A percentile compares a stretch with the other conserved stretches of the same genome.
Evolutionary conservation across 23 red algal species (phyloP).

Genomic region (Gracilariopsis chorda): DNA sequence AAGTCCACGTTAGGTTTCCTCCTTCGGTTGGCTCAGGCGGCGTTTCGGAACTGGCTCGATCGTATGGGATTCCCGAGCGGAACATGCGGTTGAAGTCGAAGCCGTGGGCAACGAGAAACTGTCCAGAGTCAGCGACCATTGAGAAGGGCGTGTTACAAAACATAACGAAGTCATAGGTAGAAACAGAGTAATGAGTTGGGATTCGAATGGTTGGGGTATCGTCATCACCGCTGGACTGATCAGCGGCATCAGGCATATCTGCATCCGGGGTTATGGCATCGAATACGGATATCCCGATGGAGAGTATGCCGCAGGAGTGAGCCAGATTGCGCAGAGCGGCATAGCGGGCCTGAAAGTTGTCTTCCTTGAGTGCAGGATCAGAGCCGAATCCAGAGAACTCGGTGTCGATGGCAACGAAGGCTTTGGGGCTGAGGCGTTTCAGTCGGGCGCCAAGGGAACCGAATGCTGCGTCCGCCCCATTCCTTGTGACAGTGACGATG

Average conservation of each 20-base stretch:
- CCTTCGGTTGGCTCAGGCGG: neutral
- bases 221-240: neutral
- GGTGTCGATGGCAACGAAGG: slow-evolving; percentile 86
- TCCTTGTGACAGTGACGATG: slow-evolving; percentile 63
- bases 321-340: slow-evolving; percentile 50
- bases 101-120: slow-evolving; percentile 77
- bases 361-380: slow-evolving; percentile 23
- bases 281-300: slow-evolving; percentile 78
- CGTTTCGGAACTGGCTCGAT: slow-evolving; percentile 44
- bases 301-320: slow-evolving; percentile 67
- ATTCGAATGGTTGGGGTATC: neutral
- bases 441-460: slow-evolving; percentile 31
- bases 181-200: slow-evolving; percentile 47
- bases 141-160: slow-evolving; percentile 56
- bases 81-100: slow-evolving; percentile 96
- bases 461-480: slow-evolving; percentile 49
- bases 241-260: neutral
- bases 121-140: slow-evolving; percentile 52
- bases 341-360: slow-evolving; percentile 53
- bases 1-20: neutral
- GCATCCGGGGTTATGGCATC: neutral
- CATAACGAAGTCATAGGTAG: slow-evolving; percentile 85
- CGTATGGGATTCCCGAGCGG: slow-evolving; percentile 76
- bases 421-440: neutral
- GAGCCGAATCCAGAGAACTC: slow-evolving; percentile 87